Evolutionary conservation across 192 early-diverging fungal genomes (phyloP).

Genomic region (Dissophora ornata): DNA sequence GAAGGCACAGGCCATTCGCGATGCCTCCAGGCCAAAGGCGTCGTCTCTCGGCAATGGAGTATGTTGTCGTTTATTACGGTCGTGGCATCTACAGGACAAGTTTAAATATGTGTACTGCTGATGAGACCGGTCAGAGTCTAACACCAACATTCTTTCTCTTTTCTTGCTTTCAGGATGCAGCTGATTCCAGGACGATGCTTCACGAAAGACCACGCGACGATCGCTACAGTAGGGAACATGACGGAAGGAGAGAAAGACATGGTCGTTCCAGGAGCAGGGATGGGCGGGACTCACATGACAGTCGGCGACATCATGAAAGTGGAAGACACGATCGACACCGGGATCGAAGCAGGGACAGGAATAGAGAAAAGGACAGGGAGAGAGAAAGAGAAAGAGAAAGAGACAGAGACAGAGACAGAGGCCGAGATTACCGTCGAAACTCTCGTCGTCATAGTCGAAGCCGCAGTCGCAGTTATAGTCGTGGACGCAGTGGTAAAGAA

Average conservation of each 20-base stretch:
- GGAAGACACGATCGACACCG: slow-evolving; percentile 21
- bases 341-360: slow-evolving; percentile 8
- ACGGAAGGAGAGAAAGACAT: slow-evolving; percentile 24
- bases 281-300: background rate
- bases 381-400: background rate
- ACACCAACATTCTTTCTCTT: background rate
- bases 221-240: slow-evolving; percentile 24
- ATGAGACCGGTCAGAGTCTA: slow-evolving; percentile 1
- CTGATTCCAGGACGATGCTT: background rate
- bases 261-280: slow-evolving; percentile 38
- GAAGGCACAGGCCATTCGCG: slow-evolving; percentile 31
- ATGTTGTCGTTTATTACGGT: background rate
- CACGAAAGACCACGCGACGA: slow-evolving; percentile 14
- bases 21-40: slow-evolving; percentile 28
- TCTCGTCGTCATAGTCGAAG: slow-evolving; percentile 48
- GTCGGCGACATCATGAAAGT: slow-evolving; percentile 14
- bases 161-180: background rate
- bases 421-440: slow-evolving; percentile 18
- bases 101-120: too few relatives aligned
- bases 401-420: background rate
- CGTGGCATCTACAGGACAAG: too few relatives aligned
- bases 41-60: slow-evolving; percentile 20
- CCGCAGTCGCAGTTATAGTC: slow-evolving; percentile 43
- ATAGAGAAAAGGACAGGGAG: background rate
- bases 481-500: slow-evolving; percentile 38